These are phyloP conservation scores for Calonectria pseudoreteaudii DNA, from an alignment of 2,329 filamentous ascomycete species.

Conservation along the genomic window DNA sequence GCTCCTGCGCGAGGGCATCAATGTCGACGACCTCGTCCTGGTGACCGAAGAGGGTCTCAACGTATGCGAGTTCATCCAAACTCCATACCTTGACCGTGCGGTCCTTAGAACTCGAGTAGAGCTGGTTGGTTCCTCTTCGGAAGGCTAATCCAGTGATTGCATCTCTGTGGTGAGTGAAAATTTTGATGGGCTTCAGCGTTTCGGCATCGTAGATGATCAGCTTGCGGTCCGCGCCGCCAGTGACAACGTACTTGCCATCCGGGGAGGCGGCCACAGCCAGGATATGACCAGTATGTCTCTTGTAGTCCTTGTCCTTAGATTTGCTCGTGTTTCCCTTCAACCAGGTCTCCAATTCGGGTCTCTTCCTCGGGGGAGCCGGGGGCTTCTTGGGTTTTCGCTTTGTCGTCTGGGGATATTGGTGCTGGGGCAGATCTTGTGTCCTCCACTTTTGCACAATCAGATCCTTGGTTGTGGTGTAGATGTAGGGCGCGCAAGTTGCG, in stretches of 20 bases:
- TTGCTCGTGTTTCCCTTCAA: slow-evolving; percentile 72
- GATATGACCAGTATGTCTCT: slow-evolving; percentile 85
- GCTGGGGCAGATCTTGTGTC: slow-evolving; percentile 73
- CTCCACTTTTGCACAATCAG: slow-evolving; percentile 89
- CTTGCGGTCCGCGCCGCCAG: slow-evolving; percentile 85
- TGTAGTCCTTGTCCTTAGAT: slow-evolving; percentile 72
- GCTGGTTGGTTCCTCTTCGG: slow-evolving; percentile 86
- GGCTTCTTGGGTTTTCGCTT: slow-evolving; percentile 69
- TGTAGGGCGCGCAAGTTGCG: slow-evolving; percentile 81
- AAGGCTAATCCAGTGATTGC: slow-evolving; percentile 88
- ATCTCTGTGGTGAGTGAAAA: slow-evolving; percentile 93
- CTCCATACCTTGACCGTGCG: slow-evolving; percentile 97
- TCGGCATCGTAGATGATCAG: slow-evolving; percentile 90
- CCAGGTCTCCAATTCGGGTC: slow-evolving; percentile 72
- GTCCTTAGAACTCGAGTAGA: slow-evolving; percentile 92
- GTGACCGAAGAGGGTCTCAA: slow-evolving; percentile 96
- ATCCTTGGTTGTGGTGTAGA: slow-evolving; percentile 92
- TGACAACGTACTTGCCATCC: slow-evolving; percentile 91
- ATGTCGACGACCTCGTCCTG: slow-evolving; percentile 91
- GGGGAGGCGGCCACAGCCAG: slow-evolving; percentile 87
- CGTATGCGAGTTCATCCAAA: slow-evolving; percentile 89
- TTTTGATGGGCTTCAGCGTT: slow-evolving; percentile 80
- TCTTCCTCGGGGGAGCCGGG: slow-evolving; percentile 68
- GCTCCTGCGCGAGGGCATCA: slow-evolving; percentile 84
- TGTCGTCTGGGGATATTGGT: slow-evolving; percentile 71